Percentiles rank a stretch among this genome's conserved stretches.
phyloP scores from a whole-genome alignment of 1,284 basidiomycete species.

The Ganoderma sp. region DNA sequence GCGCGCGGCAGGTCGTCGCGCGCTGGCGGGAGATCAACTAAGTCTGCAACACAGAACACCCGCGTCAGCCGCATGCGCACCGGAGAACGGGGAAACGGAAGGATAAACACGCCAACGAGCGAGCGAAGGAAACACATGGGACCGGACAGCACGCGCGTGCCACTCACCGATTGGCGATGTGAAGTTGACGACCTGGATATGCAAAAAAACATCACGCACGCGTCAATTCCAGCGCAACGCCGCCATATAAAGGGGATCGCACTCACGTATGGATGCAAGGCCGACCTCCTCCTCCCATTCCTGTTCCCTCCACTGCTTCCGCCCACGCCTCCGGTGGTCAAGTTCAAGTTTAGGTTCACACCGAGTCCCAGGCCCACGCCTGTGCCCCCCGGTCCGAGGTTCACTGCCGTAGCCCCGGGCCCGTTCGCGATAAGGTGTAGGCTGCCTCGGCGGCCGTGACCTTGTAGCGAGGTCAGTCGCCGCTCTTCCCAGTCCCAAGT shows the following conservation, averaged over 20 bases:
- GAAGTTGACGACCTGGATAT: conserved; percentile 38
- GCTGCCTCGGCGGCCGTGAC: conserved; percentile 7
- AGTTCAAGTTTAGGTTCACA: conserved; percentile 4
- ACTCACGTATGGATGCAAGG: conserved; percentile 44
- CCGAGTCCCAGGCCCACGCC: conserved; percentile 11
- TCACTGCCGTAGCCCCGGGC: conserved; percentile 20
- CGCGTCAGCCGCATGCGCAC: neutral
- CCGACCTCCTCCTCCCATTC: conserved; percentile 28
- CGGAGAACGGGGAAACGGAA: neutral
- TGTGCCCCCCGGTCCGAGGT: conserved; percentile 15
- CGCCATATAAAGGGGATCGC: neutral
- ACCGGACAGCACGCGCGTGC: neutral
- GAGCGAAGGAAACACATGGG: neutral
- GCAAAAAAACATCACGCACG: neutral
- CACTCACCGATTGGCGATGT: conserved; percentile 43
- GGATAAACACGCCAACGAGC: no score
- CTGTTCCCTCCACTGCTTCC: conserved; percentile 13
- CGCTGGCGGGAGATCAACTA: conserved; percentile 27
- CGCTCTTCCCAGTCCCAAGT: conserved; percentile 32
- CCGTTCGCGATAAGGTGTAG: conserved; percentile 24
- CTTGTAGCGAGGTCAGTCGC: conserved; percentile 11
- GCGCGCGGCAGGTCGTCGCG: conserved; percentile 28
- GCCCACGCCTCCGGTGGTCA: neutral
- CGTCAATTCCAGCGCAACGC: conserved; percentile 8
- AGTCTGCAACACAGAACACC: conserved; percentile 17